Evolutionary conservation across 208 protist species (phyloP).

Genomic region (Spironucleus salmonicida): DNA sequence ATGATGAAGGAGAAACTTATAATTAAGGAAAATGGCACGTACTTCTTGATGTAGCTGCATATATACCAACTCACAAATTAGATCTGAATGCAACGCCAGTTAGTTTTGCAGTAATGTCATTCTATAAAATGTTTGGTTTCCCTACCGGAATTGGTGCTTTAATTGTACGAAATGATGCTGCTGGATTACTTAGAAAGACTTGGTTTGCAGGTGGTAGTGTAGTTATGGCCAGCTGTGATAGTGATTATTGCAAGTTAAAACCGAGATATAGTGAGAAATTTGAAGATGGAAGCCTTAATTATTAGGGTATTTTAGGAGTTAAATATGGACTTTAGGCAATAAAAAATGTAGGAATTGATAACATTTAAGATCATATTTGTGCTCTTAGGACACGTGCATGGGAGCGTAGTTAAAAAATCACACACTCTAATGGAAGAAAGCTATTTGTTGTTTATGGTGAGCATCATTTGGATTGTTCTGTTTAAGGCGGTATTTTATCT

Average conservation of each 20-base stretch:
- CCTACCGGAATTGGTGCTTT: slow-evolving; percentile 42
- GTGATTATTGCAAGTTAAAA: slow-evolving; percentile 33
- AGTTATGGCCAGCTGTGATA: slow-evolving; percentile 29
- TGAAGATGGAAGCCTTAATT: slow-evolving; percentile 41
- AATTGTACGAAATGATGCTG: slow-evolving; percentile 29
- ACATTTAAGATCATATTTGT: slow-evolving; percentile 34
- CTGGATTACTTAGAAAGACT: slow-evolving; percentile 14
- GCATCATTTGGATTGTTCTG: background rate
- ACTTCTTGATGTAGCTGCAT: slow-evolving; percentile 55
- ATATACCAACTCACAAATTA: slow-evolving; percentile 39
- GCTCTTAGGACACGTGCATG: background rate
- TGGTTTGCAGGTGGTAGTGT: slow-evolving; percentile 42
- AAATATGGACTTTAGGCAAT: slow-evolving; percentile 32
- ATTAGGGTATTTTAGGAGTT: slow-evolving; percentile 17
- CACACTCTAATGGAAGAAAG: slow-evolving; percentile 31
- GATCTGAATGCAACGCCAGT: slow-evolving; percentile 31
- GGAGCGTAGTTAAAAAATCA: background rate
- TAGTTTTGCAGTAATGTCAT: slow-evolving; percentile 39
- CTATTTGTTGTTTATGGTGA: slow-evolving; percentile 40
- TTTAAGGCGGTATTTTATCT: slow-evolving; percentile 36
- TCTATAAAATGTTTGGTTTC: slow-evolving; percentile 47
- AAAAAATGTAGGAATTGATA: slow-evolving; percentile 25
- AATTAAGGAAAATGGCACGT: slow-evolving; percentile 43
- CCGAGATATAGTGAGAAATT: slow-evolving; percentile 21
- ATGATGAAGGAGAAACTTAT: background rate